These are phyloP conservation scores for Solanum medicagineum DNA, from an alignment of 257 asterid species.

Conservation along the genomic window DNA sequence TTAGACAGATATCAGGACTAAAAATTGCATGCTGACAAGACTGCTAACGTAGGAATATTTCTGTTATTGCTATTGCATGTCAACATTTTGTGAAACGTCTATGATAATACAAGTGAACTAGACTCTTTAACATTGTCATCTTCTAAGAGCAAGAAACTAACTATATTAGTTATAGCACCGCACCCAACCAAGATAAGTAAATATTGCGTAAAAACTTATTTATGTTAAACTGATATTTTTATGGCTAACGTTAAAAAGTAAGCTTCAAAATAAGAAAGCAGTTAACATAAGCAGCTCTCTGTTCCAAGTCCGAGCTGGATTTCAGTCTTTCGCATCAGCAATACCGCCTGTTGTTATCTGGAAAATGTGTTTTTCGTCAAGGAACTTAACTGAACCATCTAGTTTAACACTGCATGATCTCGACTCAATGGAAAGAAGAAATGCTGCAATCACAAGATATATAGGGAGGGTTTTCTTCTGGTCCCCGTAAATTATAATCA, in stretches of 20 bases:
- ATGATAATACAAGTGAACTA: neutral
- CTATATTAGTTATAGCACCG: neutral
- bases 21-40: neutral
- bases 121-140: neutral
- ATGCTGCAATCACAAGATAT: neutral
- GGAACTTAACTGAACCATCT: slow-evolving; percentile 1
- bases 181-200: neutral
- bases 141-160: neutral
- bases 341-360: slow-evolving; percentile 97
- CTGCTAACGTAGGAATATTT: neutral
- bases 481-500: neutral
- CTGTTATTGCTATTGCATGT: neutral
- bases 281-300: neutral
- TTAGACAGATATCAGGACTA: neutral
- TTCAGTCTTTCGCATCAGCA: slow-evolving; percentile 92
- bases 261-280: neutral
- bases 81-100: neutral
- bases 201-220: neutral
- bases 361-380: slow-evolving; percentile 54
- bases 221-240: neutral
- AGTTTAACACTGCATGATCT: neutral
- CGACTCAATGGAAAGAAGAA: neutral
- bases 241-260: neutral
- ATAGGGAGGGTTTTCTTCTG: neutral
- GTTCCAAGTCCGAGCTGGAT: neutral